Percentiles rank a stretch among this genome's conserved stretches.
Conservation (phyloP, 2,329 filamentous ascomycete species). For the Cordyceps cateniannulata region DNA sequence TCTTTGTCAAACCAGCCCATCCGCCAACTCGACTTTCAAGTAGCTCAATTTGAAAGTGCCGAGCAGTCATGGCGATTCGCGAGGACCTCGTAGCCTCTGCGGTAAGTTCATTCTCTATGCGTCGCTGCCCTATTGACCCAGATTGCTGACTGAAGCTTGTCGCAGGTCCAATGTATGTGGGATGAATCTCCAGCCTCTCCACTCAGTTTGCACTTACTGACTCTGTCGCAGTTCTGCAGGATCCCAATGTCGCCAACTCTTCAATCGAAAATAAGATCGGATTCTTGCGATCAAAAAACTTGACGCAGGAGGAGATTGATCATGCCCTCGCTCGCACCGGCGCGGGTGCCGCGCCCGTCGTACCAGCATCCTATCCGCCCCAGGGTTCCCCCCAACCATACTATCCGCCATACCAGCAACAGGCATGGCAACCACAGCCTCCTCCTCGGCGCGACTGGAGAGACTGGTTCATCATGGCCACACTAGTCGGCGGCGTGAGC, state of each 20-base stretch:
- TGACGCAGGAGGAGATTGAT: slow-evolving; percentile 93
- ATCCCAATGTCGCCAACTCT: slow-evolving; percentile 82
- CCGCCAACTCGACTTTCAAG: neutral
- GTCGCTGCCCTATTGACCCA: neutral
- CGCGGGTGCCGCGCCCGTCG: slow-evolving; percentile 44
- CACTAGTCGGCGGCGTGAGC: slow-evolving; percentile 79
- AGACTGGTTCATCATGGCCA: slow-evolving; percentile 99
- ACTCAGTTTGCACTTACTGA: slow-evolving; percentile 15
- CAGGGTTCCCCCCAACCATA: slow-evolving; percentile 36
- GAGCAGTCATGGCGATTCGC: slow-evolving; percentile 66
- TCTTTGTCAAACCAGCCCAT: slow-evolving; percentile 8
- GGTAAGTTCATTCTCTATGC: slow-evolving; percentile 35
- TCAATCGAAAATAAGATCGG: slow-evolving; percentile 89
- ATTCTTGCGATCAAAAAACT: slow-evolving; percentile 92
- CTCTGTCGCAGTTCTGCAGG: slow-evolving; percentile 67
- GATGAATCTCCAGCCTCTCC: neutral
- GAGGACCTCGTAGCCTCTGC: slow-evolving; percentile 88
- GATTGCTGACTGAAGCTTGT: slow-evolving; percentile 10
- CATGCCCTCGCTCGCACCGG: slow-evolving; percentile 70
- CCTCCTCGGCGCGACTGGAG: slow-evolving; percentile 85
- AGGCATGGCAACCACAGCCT: slow-evolving; percentile 53
- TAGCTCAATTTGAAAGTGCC: neutral
- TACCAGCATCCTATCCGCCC: slow-evolving; percentile 38
- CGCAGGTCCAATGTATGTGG: slow-evolving; percentile 38
- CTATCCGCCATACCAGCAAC: slow-evolving; percentile 44